Base-by-base conservation (phyloP, 768 basidiomycete species). In the Leccinum barrowsii region DNA sequence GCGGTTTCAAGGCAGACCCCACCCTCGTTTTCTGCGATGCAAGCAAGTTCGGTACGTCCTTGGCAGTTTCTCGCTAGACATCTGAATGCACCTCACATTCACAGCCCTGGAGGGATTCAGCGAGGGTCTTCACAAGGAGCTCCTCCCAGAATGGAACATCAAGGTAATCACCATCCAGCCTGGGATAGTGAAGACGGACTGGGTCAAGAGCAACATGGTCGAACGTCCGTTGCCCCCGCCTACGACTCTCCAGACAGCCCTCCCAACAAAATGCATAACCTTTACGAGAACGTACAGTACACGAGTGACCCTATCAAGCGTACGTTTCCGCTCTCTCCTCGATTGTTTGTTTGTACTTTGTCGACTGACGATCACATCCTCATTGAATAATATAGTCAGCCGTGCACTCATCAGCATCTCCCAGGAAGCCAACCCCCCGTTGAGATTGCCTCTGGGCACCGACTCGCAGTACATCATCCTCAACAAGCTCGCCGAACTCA, bases 41-140 rank as follows among this genome's bases (percentile, higher is more conserved):
- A 11, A 63, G 64, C 59, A 68, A 68, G 17, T 68, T 68, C 3
- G 67, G 67, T 67, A 49, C 0, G 67, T 48, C 13, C 47, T 12
- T 1, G 0, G 7, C 17, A 8, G 11, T 7, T 15, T 13, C 19
- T 17, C 26, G 15, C n/a, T 37, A 17, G 15, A 0, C 1, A 11
- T 34, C 46, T 50, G 10, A 59, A 8, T 2, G 8, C 13, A 8
- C 2, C 26, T 28, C 17, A 37, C 28, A 71, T 32, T 34, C 12
- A 35, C 28, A 70, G 70, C 69, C 0, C 59, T 70, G 35, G 70
- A 71, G 48, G 69, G 70, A 6, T 70, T 70, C 35, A 58, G 65
- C 11, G 70, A 70, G 34, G 55, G n/a, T 3, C 59, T 70, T 3
- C 52, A 69, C 11, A 63, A 63, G 47, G 69, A 70, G 26, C 66